These are phyloP conservation scores for Coniochaeta prunicola DNA, from an alignment of 2,329 filamentous ascomycete genomes.

Conservation along the genomic window DNA sequence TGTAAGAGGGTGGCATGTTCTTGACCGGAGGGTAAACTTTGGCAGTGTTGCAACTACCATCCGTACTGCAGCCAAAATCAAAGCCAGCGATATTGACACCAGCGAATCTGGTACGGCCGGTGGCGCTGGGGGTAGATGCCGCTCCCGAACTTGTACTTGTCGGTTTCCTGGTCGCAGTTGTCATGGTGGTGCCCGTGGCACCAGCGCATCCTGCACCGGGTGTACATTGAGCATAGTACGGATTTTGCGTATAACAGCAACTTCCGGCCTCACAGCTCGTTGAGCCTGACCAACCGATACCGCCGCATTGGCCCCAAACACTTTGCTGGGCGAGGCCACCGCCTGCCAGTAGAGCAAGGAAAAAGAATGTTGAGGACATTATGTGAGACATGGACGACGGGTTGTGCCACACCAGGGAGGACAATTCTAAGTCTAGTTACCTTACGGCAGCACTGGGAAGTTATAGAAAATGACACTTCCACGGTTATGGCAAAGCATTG, in stretches of 20 bases:
- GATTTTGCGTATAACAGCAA: conserved; percentile 12
- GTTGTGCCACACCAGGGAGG: not conserved
- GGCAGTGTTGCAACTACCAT: conserved; percentile 2
- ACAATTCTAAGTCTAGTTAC: too few relatives aligned
- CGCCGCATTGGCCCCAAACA: conserved; percentile 15
- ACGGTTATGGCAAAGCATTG: not conserved
- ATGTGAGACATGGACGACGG: not conserved
- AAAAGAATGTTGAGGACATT: not conserved
- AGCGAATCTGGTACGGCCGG: not conserved
- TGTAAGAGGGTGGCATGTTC: not conserved
- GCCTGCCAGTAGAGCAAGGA: not conserved
- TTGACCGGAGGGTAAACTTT: conserved; percentile 1
- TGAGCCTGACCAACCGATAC: conserved; percentile 12
- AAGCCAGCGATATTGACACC: conserved; percentile 4
- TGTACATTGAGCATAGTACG: conserved; percentile 18
- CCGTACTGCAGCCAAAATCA: conserved; percentile 2
- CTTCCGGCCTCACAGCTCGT: conserved; percentile 13
- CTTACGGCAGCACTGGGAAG: too few relatives aligned
- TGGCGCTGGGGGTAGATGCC: not conserved
- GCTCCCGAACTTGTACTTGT: not conserved
- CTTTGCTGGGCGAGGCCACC: conserved; percentile 6
- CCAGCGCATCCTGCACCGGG: conserved; percentile 1
- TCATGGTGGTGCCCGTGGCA: not conserved
- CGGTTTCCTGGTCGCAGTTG: not conserved
- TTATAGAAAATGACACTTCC: too few relatives aligned